A percentile compares a stretch with the other conserved stretches of the same genome.
These are phyloP conservation scores for Starmerella apicola DNA, from an alignment of 805 yeast species.

Conservation along the genomic window DNA sequence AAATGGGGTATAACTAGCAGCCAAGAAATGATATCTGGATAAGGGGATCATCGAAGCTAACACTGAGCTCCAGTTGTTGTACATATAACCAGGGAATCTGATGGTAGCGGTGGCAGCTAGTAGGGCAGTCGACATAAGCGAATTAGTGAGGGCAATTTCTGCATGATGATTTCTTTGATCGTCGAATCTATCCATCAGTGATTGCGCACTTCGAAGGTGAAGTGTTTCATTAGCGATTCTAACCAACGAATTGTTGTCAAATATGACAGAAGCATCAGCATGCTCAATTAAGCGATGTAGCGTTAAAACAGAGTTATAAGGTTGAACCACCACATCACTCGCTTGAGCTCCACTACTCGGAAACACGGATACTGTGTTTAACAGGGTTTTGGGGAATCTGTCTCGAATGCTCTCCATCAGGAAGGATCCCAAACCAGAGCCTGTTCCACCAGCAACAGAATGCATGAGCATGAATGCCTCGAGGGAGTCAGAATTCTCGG, in stretches of 20 bases:
- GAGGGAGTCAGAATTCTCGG: constrained; percentile 78
- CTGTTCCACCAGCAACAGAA: constrained; percentile 98
- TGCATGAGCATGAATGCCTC: constrained; percentile 87
- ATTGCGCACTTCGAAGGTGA: constrained; percentile 30
- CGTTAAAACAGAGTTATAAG: constrained; percentile 80
- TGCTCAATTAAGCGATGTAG: constrained; percentile 67
- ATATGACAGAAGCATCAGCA: constrained; percentile 78
- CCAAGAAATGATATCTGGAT: constrained; percentile 65
- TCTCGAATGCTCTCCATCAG: constrained; percentile 69
- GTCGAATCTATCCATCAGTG: not conserved
- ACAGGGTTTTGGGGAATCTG: constrained; percentile 66
- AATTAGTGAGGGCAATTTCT: constrained; percentile 39
- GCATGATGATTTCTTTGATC: no score
- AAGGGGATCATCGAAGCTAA: constrained; percentile 74
- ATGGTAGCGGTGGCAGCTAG: constrained; percentile 77
- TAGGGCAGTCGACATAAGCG: constrained; percentile 71
- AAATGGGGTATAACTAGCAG: constrained; percentile 68
- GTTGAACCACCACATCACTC: constrained; percentile 96
- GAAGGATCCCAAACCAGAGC: constrained; percentile 86
- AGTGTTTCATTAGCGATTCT: constrained; percentile 55
- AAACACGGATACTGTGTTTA: constrained; percentile 77
- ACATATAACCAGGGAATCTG: constrained; percentile 85
- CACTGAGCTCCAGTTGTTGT: constrained; percentile 71
- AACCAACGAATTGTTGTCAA: constrained; percentile 78
- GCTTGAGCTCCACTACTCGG: constrained; percentile 59